Base-by-base conservation (phyloP, 768 basidiomycete species). In the Strobilomyces confusus region DNA sequence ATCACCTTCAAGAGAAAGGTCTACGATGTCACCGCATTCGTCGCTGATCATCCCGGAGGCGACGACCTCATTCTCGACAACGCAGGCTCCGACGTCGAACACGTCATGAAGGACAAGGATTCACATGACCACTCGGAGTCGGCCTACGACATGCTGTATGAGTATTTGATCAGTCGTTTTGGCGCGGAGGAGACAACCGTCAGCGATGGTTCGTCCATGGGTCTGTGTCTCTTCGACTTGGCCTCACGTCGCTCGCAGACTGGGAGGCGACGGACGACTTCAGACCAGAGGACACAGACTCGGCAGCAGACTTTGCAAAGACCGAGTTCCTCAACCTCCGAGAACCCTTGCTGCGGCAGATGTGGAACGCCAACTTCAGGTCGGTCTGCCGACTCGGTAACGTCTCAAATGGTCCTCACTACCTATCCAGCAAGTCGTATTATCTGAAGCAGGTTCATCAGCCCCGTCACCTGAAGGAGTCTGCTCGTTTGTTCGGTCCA, bases 391-490 rank as follows among this genome's bases (percentile, higher is more conserved):
- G 19, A 54, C 6, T 2, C 15, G 2, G 15, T 8, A n/a, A n/a
- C 25, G 8, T 22, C 5, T 49, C 11, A 19, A 40, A 4, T 17
- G 29, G 20, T 38, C 37, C 56, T 53, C 13, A 58, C 22, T 34
- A 25, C 26, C 41, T 51, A 44, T 64, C 41, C 54, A 91, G 90
- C 66, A 99, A 99, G 77, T 82, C 88, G 4, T 98, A 94, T 70
- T 99, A 99, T 67, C 76, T 99, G 46, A 81, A 92, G 62, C 97
- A 99, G 70, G 91, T 99, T 0, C 97, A 99, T 70, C 94, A 98
- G 68, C 95, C 97, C 2, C 82, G 97, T 40, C 95, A 95, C 69
- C 70, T 95, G 48, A 71, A 82, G 8, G 78, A 91, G 48, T 86
- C 89, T 17, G 94, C 95, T 2, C 84, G 92, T 58, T 74, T 99